Evolutionary conservation across 2,329 filamentous ascomycete species (phyloP), one percentile per base, ranked within the genome.

Genomic region (Neoscytalidium dimidiatum): DNA sequence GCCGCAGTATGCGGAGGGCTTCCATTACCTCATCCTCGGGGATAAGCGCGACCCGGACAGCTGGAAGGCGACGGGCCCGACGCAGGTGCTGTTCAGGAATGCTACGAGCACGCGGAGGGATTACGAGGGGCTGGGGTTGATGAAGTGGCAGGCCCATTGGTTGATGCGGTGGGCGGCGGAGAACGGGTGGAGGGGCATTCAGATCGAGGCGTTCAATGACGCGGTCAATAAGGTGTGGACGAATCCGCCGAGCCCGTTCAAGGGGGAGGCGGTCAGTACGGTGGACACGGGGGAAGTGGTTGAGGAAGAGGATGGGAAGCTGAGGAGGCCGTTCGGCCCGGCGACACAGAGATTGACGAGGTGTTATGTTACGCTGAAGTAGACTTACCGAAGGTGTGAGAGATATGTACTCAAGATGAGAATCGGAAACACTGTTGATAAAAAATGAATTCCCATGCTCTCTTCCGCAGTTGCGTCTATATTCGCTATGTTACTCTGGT

Each of bases 71-170:
- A 75, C 67, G 2, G 72, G 57, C 3, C 65, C 68, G 0, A 65
- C 69, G 0, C 67, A 78, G 67, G 72, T 79, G 2, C 62, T 80
- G 11, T 68, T 75, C 65, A 74, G 77, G 17, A 78, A 77, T 64
- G 74, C 74, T 9, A 79, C 77, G 11, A 68, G 71, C 41, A 79
- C 77, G 31, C 72, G 77, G 8, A 67, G 64, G 4, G 76, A 78
- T 23, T 78, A 78, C 44, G 73, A 72, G 48, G 75, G 75, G 8
- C 21, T 71, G 41, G 70, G 71, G 1, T 58, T 78, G 23, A 78
- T 79, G 77, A 71, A 68, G 33, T 71, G 67, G 2, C 62, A 75
- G 62, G 74, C 77, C 41, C 68, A 77, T 51, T 78, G 72, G 69
- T 48, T 79, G 64, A 79, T 78, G 75, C 69, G 73, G 9, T 75